Conservation (phyloP, 345 rosid genomes). For the Eutrema heterophyllum region DNA sequence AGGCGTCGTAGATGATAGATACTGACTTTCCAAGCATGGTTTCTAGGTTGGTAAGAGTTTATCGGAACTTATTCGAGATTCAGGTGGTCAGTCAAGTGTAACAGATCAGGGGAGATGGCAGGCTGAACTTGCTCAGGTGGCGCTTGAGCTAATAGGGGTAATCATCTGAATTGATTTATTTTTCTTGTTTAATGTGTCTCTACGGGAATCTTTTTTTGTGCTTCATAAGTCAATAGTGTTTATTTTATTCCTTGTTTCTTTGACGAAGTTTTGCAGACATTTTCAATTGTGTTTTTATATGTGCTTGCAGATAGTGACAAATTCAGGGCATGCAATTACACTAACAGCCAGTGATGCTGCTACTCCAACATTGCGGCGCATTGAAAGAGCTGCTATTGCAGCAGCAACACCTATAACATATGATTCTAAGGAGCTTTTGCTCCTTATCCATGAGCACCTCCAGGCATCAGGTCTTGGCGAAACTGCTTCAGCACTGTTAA, state of each 20-base stretch:
- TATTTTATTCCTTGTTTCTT: neutral
- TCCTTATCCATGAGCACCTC: conserved; percentile 93
- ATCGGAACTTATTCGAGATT: conserved; percentile 90
- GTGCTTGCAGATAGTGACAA: conserved; percentile 78
- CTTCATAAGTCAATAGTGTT: neutral
- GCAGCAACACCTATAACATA: conserved; percentile 98
- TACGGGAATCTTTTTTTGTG: conserved; percentile 1
- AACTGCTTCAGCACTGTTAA: conserved; percentile 62
- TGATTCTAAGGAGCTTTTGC: conserved; percentile 87
- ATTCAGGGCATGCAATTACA: conserved; percentile 89
- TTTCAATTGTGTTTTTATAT: conserved; percentile 13
- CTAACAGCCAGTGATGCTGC: conserved; percentile 99
- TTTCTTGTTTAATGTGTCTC: neutral
- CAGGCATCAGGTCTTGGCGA: conserved; percentile 80
- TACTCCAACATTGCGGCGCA: conserved; percentile 92
- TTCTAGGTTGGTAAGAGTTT: conserved; percentile 91
- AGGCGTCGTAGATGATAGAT: neutral
- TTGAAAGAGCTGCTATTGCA: conserved; percentile 98
- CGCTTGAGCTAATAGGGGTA: conserved; percentile 94
- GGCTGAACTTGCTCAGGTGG: conserved; percentile 89
- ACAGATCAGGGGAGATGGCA: conserved; percentile 94
- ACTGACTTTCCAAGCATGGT: conserved; percentile 10
- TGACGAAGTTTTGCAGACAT: neutral
- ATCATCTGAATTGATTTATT: conserved; percentile 19
- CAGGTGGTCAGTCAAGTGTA: conserved; percentile 76